phyloP scores from a whole-genome alignment of 2,329 filamentous ascomycete species.

The Rhinocladiella similis region DNA sequence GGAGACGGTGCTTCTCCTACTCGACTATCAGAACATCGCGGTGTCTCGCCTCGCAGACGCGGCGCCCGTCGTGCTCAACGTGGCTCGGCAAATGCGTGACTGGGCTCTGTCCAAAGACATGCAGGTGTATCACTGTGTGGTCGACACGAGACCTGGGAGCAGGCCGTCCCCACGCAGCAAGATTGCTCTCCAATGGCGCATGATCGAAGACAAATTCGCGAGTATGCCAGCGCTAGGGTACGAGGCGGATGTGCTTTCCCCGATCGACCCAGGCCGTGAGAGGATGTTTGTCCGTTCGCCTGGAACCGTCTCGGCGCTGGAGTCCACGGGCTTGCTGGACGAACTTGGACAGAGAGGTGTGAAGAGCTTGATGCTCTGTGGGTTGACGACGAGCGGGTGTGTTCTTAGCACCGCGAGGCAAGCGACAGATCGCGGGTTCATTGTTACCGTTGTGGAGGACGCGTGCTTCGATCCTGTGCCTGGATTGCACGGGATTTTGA shows the following conservation, averaged over 20 bases:
- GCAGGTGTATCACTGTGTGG: conserved; percentile 32
- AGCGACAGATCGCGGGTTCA: conserved; percentile 31
- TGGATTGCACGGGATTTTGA: conserved; percentile 24
- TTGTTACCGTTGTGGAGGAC: conserved; percentile 33
- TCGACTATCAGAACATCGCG: conserved; percentile 34
- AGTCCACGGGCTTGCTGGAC: conserved; percentile 30
- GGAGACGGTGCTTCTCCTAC: conserved; percentile 34
- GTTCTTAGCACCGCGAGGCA: conserved; percentile 31
- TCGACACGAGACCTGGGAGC: conserved; percentile 25
- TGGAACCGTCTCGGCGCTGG: conserved; percentile 33
- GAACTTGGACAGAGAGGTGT: conserved; percentile 24
- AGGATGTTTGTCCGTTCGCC: conserved; percentile 27
- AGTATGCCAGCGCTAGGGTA: conserved; percentile 10
- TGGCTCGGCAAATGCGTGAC: conserved; percentile 27
- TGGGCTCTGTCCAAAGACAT: conserved; percentile 35
- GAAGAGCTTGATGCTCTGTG: conserved; percentile 20
- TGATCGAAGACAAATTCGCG: conserved; percentile 17
- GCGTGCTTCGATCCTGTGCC: conserved; percentile 30
- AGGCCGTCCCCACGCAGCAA: conserved; percentile 31
- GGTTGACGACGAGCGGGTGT: conserved; percentile 29
- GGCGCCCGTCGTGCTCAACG: conserved; percentile 20
- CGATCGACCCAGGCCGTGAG: conserved; percentile 19
- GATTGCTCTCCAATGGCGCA: conserved; percentile 14
- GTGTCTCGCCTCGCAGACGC: conserved; percentile 22
- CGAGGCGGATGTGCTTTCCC: conserved; percentile 24